A percentile compares a stretch with the other conserved stretches of the same genome.
phyloP scores from a whole-genome alignment of 495 filamentous ascomycete genomes.

The Penicillium psychrofluorescens region DNA sequence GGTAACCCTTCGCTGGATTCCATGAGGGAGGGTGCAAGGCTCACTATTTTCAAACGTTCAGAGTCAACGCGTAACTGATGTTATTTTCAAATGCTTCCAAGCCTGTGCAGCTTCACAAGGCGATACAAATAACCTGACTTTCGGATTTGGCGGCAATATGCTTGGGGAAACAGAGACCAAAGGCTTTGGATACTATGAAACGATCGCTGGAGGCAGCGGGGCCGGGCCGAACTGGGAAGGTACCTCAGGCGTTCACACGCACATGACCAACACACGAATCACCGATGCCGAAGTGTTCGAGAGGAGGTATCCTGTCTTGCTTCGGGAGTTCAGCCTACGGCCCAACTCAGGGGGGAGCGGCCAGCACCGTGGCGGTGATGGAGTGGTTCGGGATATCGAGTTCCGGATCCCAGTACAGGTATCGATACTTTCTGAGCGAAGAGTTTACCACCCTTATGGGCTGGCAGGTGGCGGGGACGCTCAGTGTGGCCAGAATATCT shows the following conservation, averaged over 20 bases:
- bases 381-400: conserved; percentile 30
- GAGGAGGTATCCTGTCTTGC: conserved; percentile 74
- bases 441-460: conserved; percentile 83
- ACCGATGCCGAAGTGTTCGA: conserved; percentile 91
- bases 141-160: conserved; percentile 32
- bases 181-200: conserved; percentile 92
- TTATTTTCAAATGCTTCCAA: conserved; percentile 78
- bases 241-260: conserved; percentile 77
- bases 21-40: neutral
- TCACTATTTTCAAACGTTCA: neutral
- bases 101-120: conserved; percentile 85
- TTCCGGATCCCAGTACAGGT: conserved; percentile 59
- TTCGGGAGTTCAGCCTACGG: conserved; percentile 78
- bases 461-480: conserved; percentile 74
- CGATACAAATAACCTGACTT: conserved; percentile 68
- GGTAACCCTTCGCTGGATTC: neutral
- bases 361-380: conserved; percentile 31
- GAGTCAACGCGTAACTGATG: conserved; percentile 77
- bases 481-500: conserved; percentile 21
- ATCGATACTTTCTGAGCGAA: conserved; percentile 74
- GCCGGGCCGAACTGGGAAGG: conserved; percentile 81
- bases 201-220: conserved; percentile 81
- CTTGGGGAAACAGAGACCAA: conserved; percentile 14
- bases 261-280: conserved; percentile 96
- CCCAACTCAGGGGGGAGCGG: conserved; percentile 51